Evolutionary conservation across 495 filamentous ascomycete genomes (phyloP), one percentile per base, ranked within the genome.

Genomic region (Neurospora sp.): DNA sequence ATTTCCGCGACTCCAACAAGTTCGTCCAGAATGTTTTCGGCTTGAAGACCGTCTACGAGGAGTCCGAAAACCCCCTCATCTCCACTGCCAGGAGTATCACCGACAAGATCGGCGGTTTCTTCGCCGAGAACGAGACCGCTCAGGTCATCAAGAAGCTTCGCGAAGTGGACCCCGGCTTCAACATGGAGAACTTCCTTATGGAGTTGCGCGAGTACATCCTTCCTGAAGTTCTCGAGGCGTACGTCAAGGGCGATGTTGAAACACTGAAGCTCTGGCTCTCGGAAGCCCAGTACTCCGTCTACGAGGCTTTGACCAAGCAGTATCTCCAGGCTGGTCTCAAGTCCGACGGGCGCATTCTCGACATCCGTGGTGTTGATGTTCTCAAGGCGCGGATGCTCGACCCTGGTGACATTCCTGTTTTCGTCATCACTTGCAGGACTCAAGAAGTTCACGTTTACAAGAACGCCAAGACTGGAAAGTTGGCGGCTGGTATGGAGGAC

Each of bases 401-500:
- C n/a, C 96, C 96, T 8, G 95, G 95, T 73, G 96, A 98, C 71
- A 92, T 98, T 48, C 96, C 96, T 0, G 95, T 99, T 18, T 99
- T 99, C 78, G 96, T 99, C 77, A 90, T 99, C 72, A 96, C 93
- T 59, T 97, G 94, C 82, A 87, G 94, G 42, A 97, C 96, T n/a
- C 96, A 99, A 80, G 96, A 99, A 80, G 94, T 98, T 9, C 96
- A 99, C 80, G 94, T 97, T 18, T 99, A 97, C 84, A 88, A 91
- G 48, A 96, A 98, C 75, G 88, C 89, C 44, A 98, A 99, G 86
- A 91, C 92, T 0, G 88, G 88, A 72, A 86, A 97, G 76, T 88
- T 99, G 48, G 94, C 94, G 22, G 96, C 96, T n/a, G 96, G 96
- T 40, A 97, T 97, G 93, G 96, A 99, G 81, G 96, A 99, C 82